These are phyloP conservation scores for Tricholoma saponaceum DNA, from an alignment of 768 basidiomycete species.

Conservation along the genomic window DNA sequence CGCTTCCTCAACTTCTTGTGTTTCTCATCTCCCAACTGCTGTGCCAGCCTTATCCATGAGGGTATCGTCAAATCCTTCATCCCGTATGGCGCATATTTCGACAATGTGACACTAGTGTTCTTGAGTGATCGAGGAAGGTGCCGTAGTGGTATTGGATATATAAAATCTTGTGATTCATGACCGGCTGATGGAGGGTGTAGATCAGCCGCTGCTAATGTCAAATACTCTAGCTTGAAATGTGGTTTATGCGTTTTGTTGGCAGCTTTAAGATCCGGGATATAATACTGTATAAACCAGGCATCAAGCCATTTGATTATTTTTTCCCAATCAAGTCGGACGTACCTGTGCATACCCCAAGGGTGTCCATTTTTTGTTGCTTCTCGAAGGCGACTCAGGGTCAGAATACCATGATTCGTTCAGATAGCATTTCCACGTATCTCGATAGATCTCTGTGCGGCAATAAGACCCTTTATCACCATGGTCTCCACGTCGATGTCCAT, in stretches of 20 bases:
- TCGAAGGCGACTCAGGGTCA: constrained; percentile 63
- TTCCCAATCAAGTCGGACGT: constrained; percentile 19
- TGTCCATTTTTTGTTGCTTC: constrained; percentile 63
- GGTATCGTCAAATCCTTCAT: constrained; percentile 76
- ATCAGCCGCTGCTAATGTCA: constrained; percentile 50
- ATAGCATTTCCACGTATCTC: constrained; percentile 62
- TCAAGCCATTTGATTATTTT: constrained; percentile 8
- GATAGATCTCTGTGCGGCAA: constrained; percentile 47
- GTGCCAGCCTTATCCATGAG: constrained; percentile 68
- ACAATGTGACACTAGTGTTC: constrained; percentile 33
- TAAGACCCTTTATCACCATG: constrained; percentile 40
- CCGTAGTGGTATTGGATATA: constrained; percentile 51
- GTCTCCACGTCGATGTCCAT: constrained; percentile 45
- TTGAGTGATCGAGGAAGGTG: constrained; percentile 51
- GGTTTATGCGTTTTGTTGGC: constrained; percentile 49
- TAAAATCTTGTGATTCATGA: constrained; percentile 22
- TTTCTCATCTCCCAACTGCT: constrained; percentile 50
- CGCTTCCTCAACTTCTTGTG: constrained; percentile 52
- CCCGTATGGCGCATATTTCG: constrained; percentile 63
- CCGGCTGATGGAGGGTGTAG: constrained; percentile 31
- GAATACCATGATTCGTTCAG: constrained; percentile 57
- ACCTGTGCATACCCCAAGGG: constrained; percentile 88
- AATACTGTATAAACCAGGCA: constrained; percentile 44
- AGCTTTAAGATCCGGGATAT: constrained; percentile 52
- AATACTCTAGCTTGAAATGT: constrained; percentile 72